phyloP scores from a whole-genome alignment of 495 filamentous ascomycete species.

The Penicillium samsonianum region DNA sequence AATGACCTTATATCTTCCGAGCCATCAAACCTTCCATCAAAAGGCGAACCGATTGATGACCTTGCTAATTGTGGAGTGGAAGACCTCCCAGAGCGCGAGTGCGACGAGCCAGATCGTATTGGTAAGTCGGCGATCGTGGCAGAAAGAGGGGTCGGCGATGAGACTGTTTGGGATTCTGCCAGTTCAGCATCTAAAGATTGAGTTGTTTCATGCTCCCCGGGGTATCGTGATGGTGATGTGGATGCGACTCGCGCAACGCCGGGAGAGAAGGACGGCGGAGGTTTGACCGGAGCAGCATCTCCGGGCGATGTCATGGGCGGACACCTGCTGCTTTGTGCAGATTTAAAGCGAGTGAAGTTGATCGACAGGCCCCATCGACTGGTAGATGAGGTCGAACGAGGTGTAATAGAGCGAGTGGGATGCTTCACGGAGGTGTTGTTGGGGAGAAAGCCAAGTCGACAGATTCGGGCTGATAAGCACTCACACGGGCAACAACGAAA shows the following conservation, averaged over 20 bases:
- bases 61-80: conserved; percentile 59
- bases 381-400: conserved; percentile 9
- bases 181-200: conserved; percentile 49
- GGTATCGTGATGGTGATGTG: conserved; percentile 53
- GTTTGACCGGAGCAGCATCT: conserved; percentile 62
- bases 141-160: conserved; percentile 48
- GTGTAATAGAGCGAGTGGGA: conserved; percentile 18
- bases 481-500: conserved; percentile 2
- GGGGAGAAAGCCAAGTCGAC: conserved; percentile 32
- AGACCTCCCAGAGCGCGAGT: conserved; percentile 59
- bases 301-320: conserved; percentile 64
- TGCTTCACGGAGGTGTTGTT: conserved; percentile 22
- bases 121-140: conserved; percentile 40
- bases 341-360: conserved; percentile 15
- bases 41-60: conserved; percentile 56
- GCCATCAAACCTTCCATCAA: conserved; percentile 50
- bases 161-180: conserved; percentile 51
- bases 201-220: conserved; percentile 42
- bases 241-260: conserved; percentile 53
- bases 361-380: conserved; percentile 41
- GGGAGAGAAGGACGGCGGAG: conserved; percentile 58
- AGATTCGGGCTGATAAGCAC: conserved; percentile 22
- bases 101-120: conserved; percentile 50
- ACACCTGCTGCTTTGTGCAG: conserved; percentile 38
- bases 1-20: conserved; percentile 68